Conservation (phyloP, 108 stramenopile genomes). For the Seminavis robusta region DNA sequence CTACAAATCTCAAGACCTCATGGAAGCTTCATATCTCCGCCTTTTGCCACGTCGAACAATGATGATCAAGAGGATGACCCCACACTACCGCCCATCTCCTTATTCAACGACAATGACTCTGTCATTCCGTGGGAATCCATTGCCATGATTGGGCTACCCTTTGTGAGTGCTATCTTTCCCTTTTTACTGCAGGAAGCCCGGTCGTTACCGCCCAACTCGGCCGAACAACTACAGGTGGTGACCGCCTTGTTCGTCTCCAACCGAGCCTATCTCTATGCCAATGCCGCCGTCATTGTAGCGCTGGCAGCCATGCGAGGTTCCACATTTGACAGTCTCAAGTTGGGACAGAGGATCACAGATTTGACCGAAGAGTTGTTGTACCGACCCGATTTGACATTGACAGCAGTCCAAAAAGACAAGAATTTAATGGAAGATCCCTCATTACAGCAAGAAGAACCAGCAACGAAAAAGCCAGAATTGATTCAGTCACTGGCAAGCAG, state of each 20-base stretch:
- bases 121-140: too few relatives aligned
- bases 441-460: background rate
- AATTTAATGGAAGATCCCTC: background rate
- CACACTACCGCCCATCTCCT: too few relatives aligned
- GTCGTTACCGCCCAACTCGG: constrained; percentile 25
- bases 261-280: constrained; percentile 22
- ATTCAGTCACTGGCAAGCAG: constrained; percentile 6
- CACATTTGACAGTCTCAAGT: background rate
- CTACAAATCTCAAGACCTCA: too few relatives aligned
- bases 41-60: too few relatives aligned
- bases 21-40: too few relatives aligned
- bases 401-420: background rate
- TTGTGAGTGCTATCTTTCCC: constrained; percentile 7
- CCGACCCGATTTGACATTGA: constrained; percentile 7
- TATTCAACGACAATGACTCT: too few relatives aligned
- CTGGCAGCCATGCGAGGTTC: constrained; percentile 17
- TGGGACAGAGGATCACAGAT: constrained; percentile 21
- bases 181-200: constrained; percentile 13
- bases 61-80: too few relatives aligned
- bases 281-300: constrained; percentile 20
- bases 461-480: background rate
- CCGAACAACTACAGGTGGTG: constrained; percentile 22
- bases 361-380: constrained; percentile 25
- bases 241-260: constrained; percentile 21
- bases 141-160: constrained; percentile 1